phyloP scores from a whole-genome alignment of 2,329 filamentous ascomycete genomes.

The Monosporascus cannonballus region DNA sequence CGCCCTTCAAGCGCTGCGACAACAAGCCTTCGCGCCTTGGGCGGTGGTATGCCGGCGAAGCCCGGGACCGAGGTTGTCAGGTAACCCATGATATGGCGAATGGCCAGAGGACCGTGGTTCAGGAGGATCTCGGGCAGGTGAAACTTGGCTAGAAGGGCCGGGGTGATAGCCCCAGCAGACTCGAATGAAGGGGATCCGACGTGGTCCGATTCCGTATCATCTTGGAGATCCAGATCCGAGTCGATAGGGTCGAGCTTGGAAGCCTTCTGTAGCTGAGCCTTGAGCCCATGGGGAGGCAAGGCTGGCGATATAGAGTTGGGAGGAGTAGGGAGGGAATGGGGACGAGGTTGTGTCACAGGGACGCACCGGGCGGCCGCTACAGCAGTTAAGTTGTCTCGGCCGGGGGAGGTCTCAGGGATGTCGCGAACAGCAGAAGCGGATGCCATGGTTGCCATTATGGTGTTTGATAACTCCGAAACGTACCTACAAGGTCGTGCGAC shows the following conservation, averaged over 20 bases:
- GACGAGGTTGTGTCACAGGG: slow-evolving; percentile 55
- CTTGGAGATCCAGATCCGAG: slow-evolving; percentile 82
- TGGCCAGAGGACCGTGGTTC: slow-evolving; percentile 83
- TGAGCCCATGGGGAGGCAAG: slow-evolving; percentile 74
- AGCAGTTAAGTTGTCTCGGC: slow-evolving; percentile 67
- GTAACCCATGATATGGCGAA: slow-evolving; percentile 92
- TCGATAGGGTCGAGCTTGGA: slow-evolving; percentile 59
- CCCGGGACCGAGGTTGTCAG: slow-evolving; percentile 89
- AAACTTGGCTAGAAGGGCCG: slow-evolving; percentile 77
- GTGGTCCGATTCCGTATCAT: slow-evolving; percentile 46
- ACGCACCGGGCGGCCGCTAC: slow-evolving; percentile 59
- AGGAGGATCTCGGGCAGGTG: slow-evolving; percentile 88
- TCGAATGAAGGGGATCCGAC: slow-evolving; percentile 53
- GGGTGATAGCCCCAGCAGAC: slow-evolving; percentile 75
- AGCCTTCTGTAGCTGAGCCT: slow-evolving; percentile 57
- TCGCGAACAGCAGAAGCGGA: slow-evolving; percentile 61
- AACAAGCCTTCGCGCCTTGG: slow-evolving; percentile 84
- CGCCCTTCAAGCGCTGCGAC: slow-evolving; percentile 88
- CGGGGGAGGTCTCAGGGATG: slow-evolving; percentile 54
- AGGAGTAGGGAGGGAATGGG: slow-evolving; percentile 74
- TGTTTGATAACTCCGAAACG: slow-evolving; percentile 40
- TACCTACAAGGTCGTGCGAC: slow-evolving; percentile 29
- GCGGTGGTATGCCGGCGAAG: slow-evolving; percentile 80
- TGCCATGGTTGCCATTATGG: slow-evolving; percentile 59
- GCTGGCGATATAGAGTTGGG: slow-evolving; percentile 92